Base-by-base conservation (phyloP, 83 land plant species). In the Isoetes engelmannii region DNA sequence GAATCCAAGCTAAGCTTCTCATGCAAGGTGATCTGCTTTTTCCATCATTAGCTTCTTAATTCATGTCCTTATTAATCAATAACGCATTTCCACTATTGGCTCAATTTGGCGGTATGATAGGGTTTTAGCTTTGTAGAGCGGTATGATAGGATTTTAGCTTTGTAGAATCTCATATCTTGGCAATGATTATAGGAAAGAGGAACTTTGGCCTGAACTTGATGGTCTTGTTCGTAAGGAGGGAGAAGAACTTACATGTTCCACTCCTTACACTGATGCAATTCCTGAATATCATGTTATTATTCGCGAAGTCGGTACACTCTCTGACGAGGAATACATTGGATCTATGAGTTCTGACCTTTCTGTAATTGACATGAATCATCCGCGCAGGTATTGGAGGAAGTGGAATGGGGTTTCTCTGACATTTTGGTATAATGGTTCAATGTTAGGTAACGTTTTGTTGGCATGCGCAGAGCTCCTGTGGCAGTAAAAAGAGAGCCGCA, bases 401-500 rank as follows among this genome's bases (percentile, higher is more conserved):
- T n/a, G n/a, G n/a, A n/a, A n/a, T n/a, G 61, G 6, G 53, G 10
- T 13, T 50, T 5, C 20, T 58, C 15, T 58, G 20, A 58, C 20
- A 6, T 15, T 58, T 7, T 58, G 15, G 6, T 5, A 15, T 7
- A 15, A 7, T 7, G 61, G 15, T 7, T 15, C 20, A 15, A 7
- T 58, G 20, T 50, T 58, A 15, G 20, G 15, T 7, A 6, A 58
- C 20, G 15, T 5, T 21, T n/a, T n/a, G n/a, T n/a, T n/a, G n/a
- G n/a, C n/a, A n/a, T n/a, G n/a, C n/a, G n/a, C n/a, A 92, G 90
- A 63, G 84, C 79, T 19, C 80, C 81, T 75, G 96, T 93, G 18
- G 87, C 87, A 61, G 74, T 82, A 6, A 71, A 73, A 44, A 76
- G 67, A 47, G 96, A 93, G 80, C 92, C 90, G 63, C 98, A 93